phyloP scores from a whole-genome alignment of 2,329 filamentous ascomycete genomes.

The Aspergillus persii region DNA sequence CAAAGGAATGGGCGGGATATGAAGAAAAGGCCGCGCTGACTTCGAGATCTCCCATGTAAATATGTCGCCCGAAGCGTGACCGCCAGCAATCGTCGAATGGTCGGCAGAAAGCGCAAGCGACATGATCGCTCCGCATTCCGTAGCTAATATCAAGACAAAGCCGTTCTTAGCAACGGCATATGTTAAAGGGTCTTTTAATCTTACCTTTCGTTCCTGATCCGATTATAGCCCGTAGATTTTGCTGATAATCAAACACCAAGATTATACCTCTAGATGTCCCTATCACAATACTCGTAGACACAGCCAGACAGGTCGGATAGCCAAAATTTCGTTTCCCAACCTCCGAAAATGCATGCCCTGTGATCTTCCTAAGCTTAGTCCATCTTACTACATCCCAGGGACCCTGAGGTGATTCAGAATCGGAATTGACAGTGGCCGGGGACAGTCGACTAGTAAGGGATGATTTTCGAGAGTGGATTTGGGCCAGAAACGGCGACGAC shows the following conservation, averaged over 20 bases:
- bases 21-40: constrained; percentile 81
- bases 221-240: constrained; percentile 90
- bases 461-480: constrained; percentile 74
- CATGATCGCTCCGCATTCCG: constrained; percentile 86
- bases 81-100: constrained; percentile 84
- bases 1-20: constrained; percentile 74
- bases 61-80: constrained; percentile 85
- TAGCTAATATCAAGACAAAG: constrained; percentile 53
- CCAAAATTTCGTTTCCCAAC: constrained; percentile 90
- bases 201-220: constrained; percentile 86
- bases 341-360: constrained; percentile 87
- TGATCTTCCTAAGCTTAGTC: constrained; percentile 89
- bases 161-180: background rate
- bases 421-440: constrained; percentile 56
- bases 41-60: constrained; percentile 94
- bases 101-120: constrained; percentile 89
- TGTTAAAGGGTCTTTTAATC: constrained; percentile 15
- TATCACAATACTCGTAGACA: constrained; percentile 83
- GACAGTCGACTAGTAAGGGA: constrained; percentile 72
- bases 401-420: constrained; percentile 68
- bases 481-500: constrained; percentile 73
- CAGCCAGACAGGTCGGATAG: constrained; percentile 80
- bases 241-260: constrained; percentile 94
- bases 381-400: constrained; percentile 98
- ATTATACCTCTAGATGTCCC: constrained; percentile 94